These are phyloP conservation scores for Pseudogymnoascus sp. DNA, from an alignment of 2,329 filamentous ascomycete genomes.

Conservation along the genomic window DNA sequence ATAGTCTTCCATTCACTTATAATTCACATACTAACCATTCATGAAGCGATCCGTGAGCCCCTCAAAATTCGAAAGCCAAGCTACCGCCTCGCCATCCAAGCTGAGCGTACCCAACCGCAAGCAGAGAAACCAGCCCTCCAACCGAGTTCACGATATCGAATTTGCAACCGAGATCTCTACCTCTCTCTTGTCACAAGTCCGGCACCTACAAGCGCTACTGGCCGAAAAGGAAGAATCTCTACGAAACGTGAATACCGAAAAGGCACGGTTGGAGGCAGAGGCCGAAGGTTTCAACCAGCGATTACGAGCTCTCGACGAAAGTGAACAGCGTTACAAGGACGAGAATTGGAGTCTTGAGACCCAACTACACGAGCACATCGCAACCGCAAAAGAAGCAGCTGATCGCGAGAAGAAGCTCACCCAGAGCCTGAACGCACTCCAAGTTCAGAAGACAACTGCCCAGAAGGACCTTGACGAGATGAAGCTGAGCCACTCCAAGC, in stretches of 20 bases:
- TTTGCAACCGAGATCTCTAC: conserved; percentile 98
- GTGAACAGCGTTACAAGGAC: conserved; percentile 92
- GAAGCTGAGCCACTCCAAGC: conserved; percentile 68
- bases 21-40: conserved; percentile 10
- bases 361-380: conserved; percentile 74
- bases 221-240: conserved; percentile 82
- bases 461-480: conserved; percentile 90
- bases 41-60: conserved; percentile 60
- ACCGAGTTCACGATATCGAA: conserved; percentile 88
- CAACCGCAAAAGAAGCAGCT: conserved; percentile 63
- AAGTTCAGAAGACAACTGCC: conserved; percentile 65
- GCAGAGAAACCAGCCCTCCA: conserved; percentile 81
- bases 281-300: conserved; percentile 71
- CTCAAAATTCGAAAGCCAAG: conserved; percentile 75
- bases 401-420: conserved; percentile 78
- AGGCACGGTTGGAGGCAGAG: conserved; percentile 73
- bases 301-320: conserved; percentile 78
- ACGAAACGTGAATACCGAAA: conserved; percentile 65
- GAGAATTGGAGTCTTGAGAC: conserved; percentile 98
- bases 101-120: conserved; percentile 79
- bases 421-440: conserved; percentile 60
- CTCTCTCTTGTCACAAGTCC: conserved; percentile 85
- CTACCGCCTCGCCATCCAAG: conserved; percentile 81
- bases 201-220: conserved; percentile 77
- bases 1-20: neutral